A percentile compares a stretch with the other conserved stretches of the same genome.
These are phyloP conservation scores for Pythium brachiatum DNA, from an alignment of 352 stramenopile species.

Conservation along the genomic window DNA sequence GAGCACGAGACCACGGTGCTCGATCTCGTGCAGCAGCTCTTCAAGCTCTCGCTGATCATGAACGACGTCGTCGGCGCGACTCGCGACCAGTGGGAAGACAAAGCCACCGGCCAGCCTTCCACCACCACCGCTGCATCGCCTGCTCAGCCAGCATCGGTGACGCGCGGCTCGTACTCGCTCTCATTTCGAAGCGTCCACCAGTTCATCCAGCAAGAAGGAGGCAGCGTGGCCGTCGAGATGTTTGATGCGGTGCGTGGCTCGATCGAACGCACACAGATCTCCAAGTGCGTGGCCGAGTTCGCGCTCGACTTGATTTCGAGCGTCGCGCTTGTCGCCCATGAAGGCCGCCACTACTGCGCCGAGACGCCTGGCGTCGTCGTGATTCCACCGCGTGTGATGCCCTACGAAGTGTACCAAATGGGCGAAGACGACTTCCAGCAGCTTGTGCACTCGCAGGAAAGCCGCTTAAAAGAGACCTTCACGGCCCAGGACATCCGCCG, in stretches of 20 bases:
- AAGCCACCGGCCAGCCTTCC: constrained; percentile 29
- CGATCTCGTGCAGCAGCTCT: constrained; percentile 50
- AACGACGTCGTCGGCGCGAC: constrained; percentile 43
- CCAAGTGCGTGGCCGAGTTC: constrained; percentile 52
- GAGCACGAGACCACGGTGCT: constrained; percentile 30
- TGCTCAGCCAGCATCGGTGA: neutral
- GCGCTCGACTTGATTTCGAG: constrained; percentile 41
- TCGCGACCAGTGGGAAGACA: constrained; percentile 43
- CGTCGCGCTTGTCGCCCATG: constrained; percentile 40
- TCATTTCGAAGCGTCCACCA: constrained; percentile 53
- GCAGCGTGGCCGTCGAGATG: constrained; percentile 49
- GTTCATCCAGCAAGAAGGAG: constrained; percentile 63
- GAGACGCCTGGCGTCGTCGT: constrained; percentile 39
- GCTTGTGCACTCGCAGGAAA: constrained; percentile 37
- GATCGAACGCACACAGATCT: constrained; percentile 45
- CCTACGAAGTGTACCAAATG: constrained; percentile 52
- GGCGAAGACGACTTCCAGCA: constrained; percentile 45
- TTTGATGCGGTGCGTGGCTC: constrained; percentile 41
- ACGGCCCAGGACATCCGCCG: constrained; percentile 39
- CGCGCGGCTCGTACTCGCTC: constrained; percentile 45
- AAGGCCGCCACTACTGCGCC: constrained; percentile 46
- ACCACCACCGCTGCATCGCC: neutral
- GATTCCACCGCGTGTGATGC: constrained; percentile 44
- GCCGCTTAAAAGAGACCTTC: constrained; percentile 43
- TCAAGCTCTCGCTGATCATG: constrained; percentile 53